These are phyloP conservation scores for Penicillium flavigenum DNA, from an alignment of 495 filamentous ascomycete species.

Conservation along the genomic window DNA sequence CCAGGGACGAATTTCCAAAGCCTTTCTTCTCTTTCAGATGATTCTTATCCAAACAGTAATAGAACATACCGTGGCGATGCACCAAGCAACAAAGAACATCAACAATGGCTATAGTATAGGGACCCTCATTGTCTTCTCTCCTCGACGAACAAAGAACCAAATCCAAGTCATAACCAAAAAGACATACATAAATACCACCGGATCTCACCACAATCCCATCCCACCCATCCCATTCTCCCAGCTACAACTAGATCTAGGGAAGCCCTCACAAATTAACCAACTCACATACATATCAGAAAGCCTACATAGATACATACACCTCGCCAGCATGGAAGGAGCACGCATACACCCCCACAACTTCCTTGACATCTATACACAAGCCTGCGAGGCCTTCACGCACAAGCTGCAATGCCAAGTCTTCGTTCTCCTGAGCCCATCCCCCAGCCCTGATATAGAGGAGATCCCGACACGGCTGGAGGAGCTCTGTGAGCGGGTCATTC, in stretches of 20 bases:
- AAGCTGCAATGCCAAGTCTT: constrained; percentile 6
- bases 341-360: not conserved
- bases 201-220: not conserved
- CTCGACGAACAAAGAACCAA: not conserved
- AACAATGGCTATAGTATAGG: not conserved
- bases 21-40: not conserved
- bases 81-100: not conserved
- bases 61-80: not conserved
- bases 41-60: not conserved
- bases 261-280: not conserved
- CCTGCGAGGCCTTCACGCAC: constrained; percentile 2
- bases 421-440: not conserved
- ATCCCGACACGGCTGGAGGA: not conserved
- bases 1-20: not conserved
- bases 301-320: not conserved
- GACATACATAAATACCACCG: not conserved
- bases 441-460: not conserved
- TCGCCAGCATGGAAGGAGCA: not conserved
- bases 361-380: not conserved
- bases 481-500: not conserved
- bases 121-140: not conserved
- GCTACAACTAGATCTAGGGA: not conserved
- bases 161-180: not conserved
- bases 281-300: not conserved
- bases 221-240: not conserved